Base-by-base conservation (phyloP, 2,329 filamentous ascomycete genomes). In the Verticillium nonalfalfae region DNA sequence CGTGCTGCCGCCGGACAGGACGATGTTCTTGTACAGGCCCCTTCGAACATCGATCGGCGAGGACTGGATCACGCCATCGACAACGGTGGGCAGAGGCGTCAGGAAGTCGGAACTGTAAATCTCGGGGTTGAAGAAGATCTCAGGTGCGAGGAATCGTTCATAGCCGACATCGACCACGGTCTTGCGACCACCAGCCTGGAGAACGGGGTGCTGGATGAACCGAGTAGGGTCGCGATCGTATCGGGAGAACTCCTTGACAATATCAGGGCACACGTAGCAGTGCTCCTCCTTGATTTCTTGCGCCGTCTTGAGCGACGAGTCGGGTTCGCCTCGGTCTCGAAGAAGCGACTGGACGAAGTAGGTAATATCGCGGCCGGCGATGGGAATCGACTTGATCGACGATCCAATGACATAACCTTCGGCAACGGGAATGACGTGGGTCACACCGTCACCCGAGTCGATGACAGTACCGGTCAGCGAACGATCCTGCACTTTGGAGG, bases 51-150 rank as follows among this genome's bases (percentile, higher is more conserved):
- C 95, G 70, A 99, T 99, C 52, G 95, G 95, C 38, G 94, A 97
- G 61, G 93, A 94, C 78, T 99, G 95, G 70, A 99, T 99, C 66
- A 98, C 95, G 61, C 90, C 90, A 73, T 99, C 95, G 64, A 99
- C 96, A 58, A 99, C 95, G 58, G 86, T 90, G 31, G 95, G 95
- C 9, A 99, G 85, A 14, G 95, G 95, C 13, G 95, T 99, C 67
- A 99, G 81, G 81, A 99, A 99, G 74, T 99, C 95, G 67, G 94
- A 98, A 64, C 92, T 97, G 84, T 98, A 98, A 71, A 99, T 99
- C 79, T 99, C 95, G 35, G 95, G 95, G 78, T 99, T 99, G 86
- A 99, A 99, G 79, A 99, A 99, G 73, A 99, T 99, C 76, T 99
- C 95, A 31, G 96, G 96, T 2, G 95, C 95, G 63, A 99, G 83